A percentile compares a stretch with the other conserved stretches of the same genome.
phyloP scores from a whole-genome alignment of 257 asterid species.

The Ligustrum vulgare region DNA sequence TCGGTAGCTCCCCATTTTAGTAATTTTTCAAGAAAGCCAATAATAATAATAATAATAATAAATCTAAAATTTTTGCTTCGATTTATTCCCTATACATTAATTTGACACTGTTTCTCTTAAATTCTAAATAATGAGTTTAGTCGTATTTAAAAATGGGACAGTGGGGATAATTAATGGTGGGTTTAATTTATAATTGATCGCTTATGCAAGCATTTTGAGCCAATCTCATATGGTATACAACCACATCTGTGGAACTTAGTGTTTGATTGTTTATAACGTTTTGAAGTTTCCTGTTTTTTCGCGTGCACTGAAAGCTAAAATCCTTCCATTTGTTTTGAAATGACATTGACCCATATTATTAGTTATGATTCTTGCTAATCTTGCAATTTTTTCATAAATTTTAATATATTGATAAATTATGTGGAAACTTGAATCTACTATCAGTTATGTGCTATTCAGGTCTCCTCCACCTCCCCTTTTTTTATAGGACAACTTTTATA shows the following conservation, averaged over 20 bases:
- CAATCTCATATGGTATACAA: background rate
- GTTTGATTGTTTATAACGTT: background rate
- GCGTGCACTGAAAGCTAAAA: background rate
- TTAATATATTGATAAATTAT: background rate
- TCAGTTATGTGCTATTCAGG: conserved; percentile 6
- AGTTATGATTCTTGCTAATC: conserved; percentile 1
- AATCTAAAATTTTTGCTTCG: too few species aligned
- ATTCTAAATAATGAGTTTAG: background rate
- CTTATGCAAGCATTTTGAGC: background rate
- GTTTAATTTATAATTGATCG: background rate
- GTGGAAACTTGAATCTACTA: background rate
- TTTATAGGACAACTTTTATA: conserved; percentile 18
- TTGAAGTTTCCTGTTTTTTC: background rate
- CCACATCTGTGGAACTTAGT: background rate
- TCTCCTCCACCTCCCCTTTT: background rate
- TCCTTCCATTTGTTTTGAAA: background rate
- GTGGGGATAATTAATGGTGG: background rate
- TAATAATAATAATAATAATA: too few species aligned
- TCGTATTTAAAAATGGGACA: background rate
- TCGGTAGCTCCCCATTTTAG: too few species aligned
- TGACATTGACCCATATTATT: background rate
- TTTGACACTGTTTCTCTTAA: background rate
- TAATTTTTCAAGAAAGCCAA: too few species aligned
- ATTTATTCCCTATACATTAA: background rate
- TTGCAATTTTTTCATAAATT: background rate